Evolutionary conservation across 2,329 filamentous ascomycete genomes (phyloP), one percentile per base, ranked within the genome.

Genomic region (Trichophaea hybrida): DNA sequence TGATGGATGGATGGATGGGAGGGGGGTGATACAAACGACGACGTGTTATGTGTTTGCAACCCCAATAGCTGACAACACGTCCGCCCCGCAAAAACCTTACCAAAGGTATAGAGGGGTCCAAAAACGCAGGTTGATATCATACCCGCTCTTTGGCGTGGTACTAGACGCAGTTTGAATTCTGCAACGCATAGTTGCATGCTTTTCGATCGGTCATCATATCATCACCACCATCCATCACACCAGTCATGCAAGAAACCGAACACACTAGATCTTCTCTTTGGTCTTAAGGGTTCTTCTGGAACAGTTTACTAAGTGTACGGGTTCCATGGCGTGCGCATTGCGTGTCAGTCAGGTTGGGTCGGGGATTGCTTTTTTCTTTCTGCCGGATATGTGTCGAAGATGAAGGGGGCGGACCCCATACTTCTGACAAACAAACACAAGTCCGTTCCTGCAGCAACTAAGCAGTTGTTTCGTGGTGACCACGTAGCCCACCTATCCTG

Each of bases 121-220:
- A 50, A 50, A 1, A 50, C n/a, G 48, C 48, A 50, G 48, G 4
- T 24, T 50, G 48, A 50, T 50, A 50, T 50, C 48, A 50, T 50
- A 17, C 40, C 40, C 40, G 40, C 40, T 46, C 10, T 12, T 46
- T 46, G 40, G 40, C 38, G 10, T 24, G 24, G 24, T 24, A 10
- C 10, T 4, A 10, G 38, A 10, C 10, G n/a, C 38, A 10, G 38
- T 15, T 43, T 43, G 38, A 50, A 33, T 32, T 32, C 31, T 50
- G 48, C 48, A 50, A 50, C 48, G 48, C 48, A 50, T 17, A 12
- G n/a, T 17, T 50, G n/a, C 48, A 50, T 50, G 12, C 38, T 10
- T 43, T 24, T 24, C 24, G 24, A 24, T 24, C 24, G 24, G 24
- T 24, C 24, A 24, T 24, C 24, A 24, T 24, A 24, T 24, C 24